Conservation (phyloP, 345 rosid species). For the Limnanthes douglasii region DNA sequence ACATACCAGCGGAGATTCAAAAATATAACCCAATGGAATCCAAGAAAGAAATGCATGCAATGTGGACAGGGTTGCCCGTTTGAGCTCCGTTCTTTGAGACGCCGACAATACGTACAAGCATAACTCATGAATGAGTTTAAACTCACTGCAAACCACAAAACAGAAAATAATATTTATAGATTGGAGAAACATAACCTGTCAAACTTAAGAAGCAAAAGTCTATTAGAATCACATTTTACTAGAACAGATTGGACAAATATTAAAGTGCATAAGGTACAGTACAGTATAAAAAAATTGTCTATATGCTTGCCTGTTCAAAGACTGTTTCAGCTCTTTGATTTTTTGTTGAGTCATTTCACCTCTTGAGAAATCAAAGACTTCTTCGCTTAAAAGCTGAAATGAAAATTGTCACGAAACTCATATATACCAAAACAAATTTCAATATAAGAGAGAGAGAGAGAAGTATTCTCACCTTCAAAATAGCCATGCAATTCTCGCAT, state of each 20-base stretch:
- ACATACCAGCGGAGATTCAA: conserved; percentile 92
- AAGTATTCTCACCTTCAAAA: conserved; percentile 52
- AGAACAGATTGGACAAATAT: not conserved
- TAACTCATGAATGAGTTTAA: conserved; percentile 95
- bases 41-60: conserved; percentile 98
- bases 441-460: conserved; percentile 1
- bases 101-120: conserved; percentile 95
- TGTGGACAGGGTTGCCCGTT: conserved; percentile 85
- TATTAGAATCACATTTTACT: too few species aligned
- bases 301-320: conserved; percentile 56
- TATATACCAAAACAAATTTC: not conserved
- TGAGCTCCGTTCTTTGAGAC: conserved; percentile 91
- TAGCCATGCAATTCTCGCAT: conserved; percentile 98
- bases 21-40: conserved; percentile 98
- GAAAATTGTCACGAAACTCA: conserved; percentile 1
- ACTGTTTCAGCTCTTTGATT: conserved; percentile 95
- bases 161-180: conserved; percentile 5
- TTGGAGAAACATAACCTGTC: not conserved
- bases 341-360: conserved; percentile 98
- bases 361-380: conserved; percentile 97
- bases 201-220: not conserved
- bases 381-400: conserved; percentile 88
- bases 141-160: conserved; percentile 59
- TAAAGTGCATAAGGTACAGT: not conserved
- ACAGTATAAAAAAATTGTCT: too few species aligned